Evolutionary conservation across 345 rosid species (phyloP).

Genomic region (Salix viminalis): DNA sequence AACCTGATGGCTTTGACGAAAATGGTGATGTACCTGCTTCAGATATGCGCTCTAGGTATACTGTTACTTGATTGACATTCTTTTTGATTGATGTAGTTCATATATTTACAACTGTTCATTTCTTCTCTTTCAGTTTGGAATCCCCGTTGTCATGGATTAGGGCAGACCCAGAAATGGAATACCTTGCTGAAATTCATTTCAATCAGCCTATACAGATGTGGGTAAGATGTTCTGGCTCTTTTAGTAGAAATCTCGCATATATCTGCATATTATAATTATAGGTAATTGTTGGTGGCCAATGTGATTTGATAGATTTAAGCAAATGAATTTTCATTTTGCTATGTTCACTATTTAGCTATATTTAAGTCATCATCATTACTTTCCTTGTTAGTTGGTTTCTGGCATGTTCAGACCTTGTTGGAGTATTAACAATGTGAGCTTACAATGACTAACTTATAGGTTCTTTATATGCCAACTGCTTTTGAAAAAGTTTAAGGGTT

Average conservation of each 20-base stretch:
- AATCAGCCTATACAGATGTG: conserved; percentile 99
- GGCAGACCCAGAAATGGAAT: conserved; percentile 99
- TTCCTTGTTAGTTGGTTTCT: too few species aligned
- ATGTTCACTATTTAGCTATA: too few species aligned
- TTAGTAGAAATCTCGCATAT: neutral
- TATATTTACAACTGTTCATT: conserved; percentile 1
- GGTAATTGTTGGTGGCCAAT: neutral
- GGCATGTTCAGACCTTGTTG: too few species aligned
- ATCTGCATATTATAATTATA: neutral
- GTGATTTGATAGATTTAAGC: neutral
- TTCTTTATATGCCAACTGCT: too few species aligned
- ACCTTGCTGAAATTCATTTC: conserved; percentile 89
- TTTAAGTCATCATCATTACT: too few species aligned
- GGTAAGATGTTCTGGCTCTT: conserved; percentile 44
- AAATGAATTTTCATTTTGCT: neutral
- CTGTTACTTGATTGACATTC: conserved; percentile 8
- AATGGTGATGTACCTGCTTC: conserved; percentile 57
- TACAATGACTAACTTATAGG: too few species aligned
- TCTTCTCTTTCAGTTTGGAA: conserved; percentile 60
- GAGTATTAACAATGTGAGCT: too few species aligned
- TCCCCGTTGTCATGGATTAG: conserved; percentile 94
- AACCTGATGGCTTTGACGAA: conserved; percentile 92
- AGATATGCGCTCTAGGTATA: conserved; percentile 77
- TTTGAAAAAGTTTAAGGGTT: too few species aligned
- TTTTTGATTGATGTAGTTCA: neutral